These are phyloP conservation scores for Ilex asprella DNA, from an alignment of 257 asterid genomes.

Conservation along the genomic window DNA sequence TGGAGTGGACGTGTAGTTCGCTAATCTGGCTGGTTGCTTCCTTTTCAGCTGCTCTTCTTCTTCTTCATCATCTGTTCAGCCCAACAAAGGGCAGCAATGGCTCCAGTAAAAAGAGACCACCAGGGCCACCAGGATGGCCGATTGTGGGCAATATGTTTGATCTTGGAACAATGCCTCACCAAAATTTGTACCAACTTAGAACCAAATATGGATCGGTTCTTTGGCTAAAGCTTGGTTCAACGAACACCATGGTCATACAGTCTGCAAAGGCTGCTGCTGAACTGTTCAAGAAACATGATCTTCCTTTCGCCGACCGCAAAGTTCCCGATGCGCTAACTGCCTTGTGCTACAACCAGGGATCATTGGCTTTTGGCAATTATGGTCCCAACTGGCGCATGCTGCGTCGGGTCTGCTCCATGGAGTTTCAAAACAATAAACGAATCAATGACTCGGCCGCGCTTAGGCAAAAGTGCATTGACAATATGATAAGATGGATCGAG, in stretches of 20 bases:
- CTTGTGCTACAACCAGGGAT: background rate
- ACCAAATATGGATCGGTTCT: conserved; percentile 39
- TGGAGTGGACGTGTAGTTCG: conserved; percentile 22
- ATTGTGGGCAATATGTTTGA: conserved; percentile 56
- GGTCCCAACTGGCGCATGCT: conserved; percentile 1
- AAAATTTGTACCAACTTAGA: conserved; percentile 24
- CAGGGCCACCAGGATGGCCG: conserved; percentile 61
- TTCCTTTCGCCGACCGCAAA: background rate
- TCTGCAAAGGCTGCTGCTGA: conserved; percentile 35
- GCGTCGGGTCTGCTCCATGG: background rate
- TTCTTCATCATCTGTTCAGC: background rate
- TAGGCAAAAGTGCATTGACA: background rate
- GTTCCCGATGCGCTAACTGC: background rate
- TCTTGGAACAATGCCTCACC: conserved; percentile 47
- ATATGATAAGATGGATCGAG: conserved; percentile 10
- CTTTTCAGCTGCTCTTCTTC: conserved; percentile 8
- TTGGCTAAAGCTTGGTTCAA: conserved; percentile 45
- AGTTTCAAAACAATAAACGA: background rate
- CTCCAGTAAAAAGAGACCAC: conserved; percentile 23
- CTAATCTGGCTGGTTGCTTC: conserved; percentile 9
- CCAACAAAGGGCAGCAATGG: background rate
- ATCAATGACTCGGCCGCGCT: background rate
- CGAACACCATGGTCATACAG: conserved; percentile 38
- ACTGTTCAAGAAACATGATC: conserved; percentile 37
- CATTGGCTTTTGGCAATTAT: background rate